Evolutionary conservation across 257 asterid species (phyloP).

Genomic region (Cruciata laevipes): DNA sequence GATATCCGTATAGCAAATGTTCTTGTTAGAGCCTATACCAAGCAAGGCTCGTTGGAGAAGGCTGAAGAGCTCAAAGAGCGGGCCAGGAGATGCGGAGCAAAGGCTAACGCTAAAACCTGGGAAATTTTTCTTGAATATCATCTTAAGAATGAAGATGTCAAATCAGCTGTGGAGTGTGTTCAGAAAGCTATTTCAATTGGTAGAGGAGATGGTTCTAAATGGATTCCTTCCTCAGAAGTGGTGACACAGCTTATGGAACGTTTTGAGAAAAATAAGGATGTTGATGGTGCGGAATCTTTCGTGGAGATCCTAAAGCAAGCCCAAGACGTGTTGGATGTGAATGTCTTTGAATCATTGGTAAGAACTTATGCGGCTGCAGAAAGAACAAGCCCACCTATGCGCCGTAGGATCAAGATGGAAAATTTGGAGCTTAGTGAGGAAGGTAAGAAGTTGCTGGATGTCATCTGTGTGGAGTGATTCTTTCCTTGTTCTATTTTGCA

Average conservation of each 20-base stretch:
- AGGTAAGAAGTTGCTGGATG: conserved; percentile 55
- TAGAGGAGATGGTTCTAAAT: conserved; percentile 57
- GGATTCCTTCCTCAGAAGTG: conserved; percentile 44
- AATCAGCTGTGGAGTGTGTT: conserved; percentile 50
- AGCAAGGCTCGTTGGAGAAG: conserved; percentile 46
- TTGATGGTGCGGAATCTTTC: conserved; percentile 63
- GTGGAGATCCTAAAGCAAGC: conserved; percentile 49
- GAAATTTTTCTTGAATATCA: conserved; percentile 69
- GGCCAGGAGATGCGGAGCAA: conserved; percentile 53
- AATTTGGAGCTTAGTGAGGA: conserved; percentile 65
- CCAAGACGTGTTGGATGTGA: conserved; percentile 35
- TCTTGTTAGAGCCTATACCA: conserved; percentile 69
- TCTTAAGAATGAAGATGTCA: conserved; percentile 47
- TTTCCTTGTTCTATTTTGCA: not conserved
- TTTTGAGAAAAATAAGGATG: conserved; percentile 63
- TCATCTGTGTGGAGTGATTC: conserved; percentile 43
- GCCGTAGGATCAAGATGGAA: conserved; percentile 80
- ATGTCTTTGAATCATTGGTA: conserved; percentile 57
- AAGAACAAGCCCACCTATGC: conserved; percentile 51
- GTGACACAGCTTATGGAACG: conserved; percentile 48
- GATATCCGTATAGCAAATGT: conserved; percentile 75
- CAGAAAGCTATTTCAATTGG: conserved; percentile 53
- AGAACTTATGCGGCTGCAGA: conserved; percentile 72
- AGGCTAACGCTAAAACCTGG: conserved; percentile 83
- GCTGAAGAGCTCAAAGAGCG: conserved; percentile 58